Evolutionary conservation across 768 basidiomycete genomes (phyloP), one percentile per base, ranked within the genome.

Genomic region (Gelatoporia subvermispora): DNA sequence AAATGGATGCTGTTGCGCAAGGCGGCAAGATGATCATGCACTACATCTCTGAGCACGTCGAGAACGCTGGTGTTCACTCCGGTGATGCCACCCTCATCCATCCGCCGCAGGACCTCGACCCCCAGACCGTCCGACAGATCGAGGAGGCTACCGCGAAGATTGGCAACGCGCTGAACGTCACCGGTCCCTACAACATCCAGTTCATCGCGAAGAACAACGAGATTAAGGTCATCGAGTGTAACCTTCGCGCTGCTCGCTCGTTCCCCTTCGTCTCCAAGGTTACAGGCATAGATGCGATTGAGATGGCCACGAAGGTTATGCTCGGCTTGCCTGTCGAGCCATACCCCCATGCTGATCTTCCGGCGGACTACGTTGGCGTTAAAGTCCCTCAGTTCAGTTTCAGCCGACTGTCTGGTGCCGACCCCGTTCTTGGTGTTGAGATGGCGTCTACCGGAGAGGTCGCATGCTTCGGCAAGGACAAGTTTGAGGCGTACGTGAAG

Each of bases 351-450:
- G 65, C 82, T 50, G 87, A 85, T 46, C 76, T 98, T 54, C 93
- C 96, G 3, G 62, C 79, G 34, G 91, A 97, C 64, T 99, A 98
- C 64, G 96, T 99, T 51, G 96, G 95, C 48, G 87, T 99, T 70
- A 99, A 99, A 74, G 95, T 96, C 2, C 93, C 96, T n/a, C 96
- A 99, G 67, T 99, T 98, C 82, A 93, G 90, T 59, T 99, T 98
- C 72, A 93, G 89, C 59, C 84, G 96, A 37, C 72, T 99, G 31
- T 94, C 92, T 17, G 96, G 96, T 21, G 96, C 96, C 17, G 96
- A 99, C 65, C 96, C 96, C 17, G 87, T 98, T 7, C 79, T 97
- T 11, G 95, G 96, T 60, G 95, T 98, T 37, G 96, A 99, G 73
- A 99, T 99, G 96, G 96, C 96, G 15, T 98, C 96, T 16, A 99